phyloP scores from a whole-genome alignment of 2,329 filamentous ascomycete species.

The Lasiodiplodia theobromae region DNA sequence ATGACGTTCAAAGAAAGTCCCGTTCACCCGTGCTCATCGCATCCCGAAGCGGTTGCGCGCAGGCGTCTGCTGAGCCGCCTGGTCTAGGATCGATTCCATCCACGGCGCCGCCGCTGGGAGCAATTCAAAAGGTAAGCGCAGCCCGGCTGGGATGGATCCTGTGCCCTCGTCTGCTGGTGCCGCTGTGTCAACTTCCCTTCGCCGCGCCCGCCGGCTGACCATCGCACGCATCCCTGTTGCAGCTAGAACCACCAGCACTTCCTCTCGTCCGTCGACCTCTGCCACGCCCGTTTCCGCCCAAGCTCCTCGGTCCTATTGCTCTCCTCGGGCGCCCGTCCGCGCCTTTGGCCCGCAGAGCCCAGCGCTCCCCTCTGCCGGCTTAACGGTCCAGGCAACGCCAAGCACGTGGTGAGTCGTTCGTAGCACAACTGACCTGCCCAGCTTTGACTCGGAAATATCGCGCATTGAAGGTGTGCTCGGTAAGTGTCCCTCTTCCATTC shows the following conservation, averaged over 20 bases:
- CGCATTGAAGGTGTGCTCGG: not conserved
- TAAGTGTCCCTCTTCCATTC: constrained; percentile 5
- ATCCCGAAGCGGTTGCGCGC: not conserved
- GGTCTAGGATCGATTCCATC: not conserved
- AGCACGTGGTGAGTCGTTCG: constrained; percentile 15
- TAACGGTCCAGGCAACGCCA: not conserved
- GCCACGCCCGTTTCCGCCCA: not conserved
- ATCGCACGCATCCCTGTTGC: constrained; percentile 19
- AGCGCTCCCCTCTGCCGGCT: constrained; percentile 6
- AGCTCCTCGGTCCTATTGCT: constrained; percentile 20
- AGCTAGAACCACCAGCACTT: constrained; percentile 18
- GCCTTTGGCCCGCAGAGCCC: constrained; percentile 14
- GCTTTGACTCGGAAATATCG: constrained; percentile 3
- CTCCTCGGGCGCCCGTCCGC: constrained; percentile 13
- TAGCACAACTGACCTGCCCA: constrained; percentile 15
- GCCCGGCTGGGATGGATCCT: not conserved
- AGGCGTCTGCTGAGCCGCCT: not conserved
- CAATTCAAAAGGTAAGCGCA: constrained; percentile 7
- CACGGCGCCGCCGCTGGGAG: not conserved
- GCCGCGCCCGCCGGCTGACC: constrained; percentile 15
- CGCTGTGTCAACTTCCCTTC: not conserved
- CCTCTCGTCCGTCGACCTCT: constrained; percentile 30
- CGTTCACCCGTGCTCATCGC: constrained; percentile 19
- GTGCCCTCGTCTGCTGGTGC: not conserved
- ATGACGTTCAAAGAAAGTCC: constrained; percentile 6